phyloP scores from a whole-genome alignment of 2,329 filamentous ascomycete species.

The Coniochaeta prunicola region DNA sequence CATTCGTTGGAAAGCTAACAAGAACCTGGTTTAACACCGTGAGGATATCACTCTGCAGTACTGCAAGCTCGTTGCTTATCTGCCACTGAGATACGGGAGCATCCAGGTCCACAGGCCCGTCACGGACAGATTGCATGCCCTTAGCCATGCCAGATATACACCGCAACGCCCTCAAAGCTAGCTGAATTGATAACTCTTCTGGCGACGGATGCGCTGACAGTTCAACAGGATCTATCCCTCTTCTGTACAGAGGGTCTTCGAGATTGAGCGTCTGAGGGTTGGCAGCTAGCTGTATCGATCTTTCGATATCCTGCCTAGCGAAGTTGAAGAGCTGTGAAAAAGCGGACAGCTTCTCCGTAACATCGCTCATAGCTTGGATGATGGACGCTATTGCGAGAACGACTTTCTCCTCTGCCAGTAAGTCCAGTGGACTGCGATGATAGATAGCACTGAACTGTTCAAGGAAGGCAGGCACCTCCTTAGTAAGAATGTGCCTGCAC shows the following conservation, averaged over 20 bases:
- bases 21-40: conserved; percentile 39
- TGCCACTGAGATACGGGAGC: conserved; percentile 13
- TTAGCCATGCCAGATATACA: conserved; percentile 66
- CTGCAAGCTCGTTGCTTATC: conserved; percentile 13
- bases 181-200: conserved; percentile 38
- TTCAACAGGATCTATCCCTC: conserved; percentile 6
- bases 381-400: conserved; percentile 69
- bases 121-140: conserved; percentile 61
- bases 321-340: conserved; percentile 53
- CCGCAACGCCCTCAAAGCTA: conserved; percentile 50
- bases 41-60: conserved; percentile 39
- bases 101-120: conserved; percentile 62
- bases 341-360: conserved; percentile 44
- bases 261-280: conserved; percentile 18
- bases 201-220: conserved; percentile 11
- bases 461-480: conserved; percentile 62
- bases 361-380: conserved; percentile 61
- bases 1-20: conserved; percentile 45
- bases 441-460: conserved; percentile 62
- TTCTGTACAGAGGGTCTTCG: conserved; percentile 11
- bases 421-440: conserved; percentile 53
- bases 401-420: conserved; percentile 64
- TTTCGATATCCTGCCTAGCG: conserved; percentile 54
- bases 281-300: conserved; percentile 27
- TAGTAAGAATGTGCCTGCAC: conserved; percentile 61